Evolutionary conservation across 345 rosid genomes (phyloP), one percentile per base, ranked within the genome.

Genomic region (Corymbia maculata): DNA sequence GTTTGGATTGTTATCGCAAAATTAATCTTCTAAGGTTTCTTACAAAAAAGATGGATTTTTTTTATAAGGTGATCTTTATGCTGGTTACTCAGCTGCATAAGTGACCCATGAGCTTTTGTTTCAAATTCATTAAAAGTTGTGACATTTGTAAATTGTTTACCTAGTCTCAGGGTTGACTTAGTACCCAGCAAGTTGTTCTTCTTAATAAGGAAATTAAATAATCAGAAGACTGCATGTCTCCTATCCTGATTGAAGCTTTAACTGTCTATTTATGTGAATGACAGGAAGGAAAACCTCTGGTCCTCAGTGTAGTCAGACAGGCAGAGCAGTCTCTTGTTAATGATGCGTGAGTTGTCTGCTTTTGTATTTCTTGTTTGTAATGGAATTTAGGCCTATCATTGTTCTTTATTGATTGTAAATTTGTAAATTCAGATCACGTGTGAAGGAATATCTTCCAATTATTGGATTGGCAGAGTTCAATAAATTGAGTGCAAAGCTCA

Each of bases 261-360:
- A 53, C 52, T 84, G 80, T 47, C 28, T 47, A 51, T 79, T 19
- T 82, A 49, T 79, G 52, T 61, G 7, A 79, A 85, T 90, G 16
- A 89, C 92, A 97, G 99, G 99, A 98, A 95, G 99, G 98, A 88
- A 97, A 95, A 88, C 99, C 99, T 44, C 94, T 98, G 4, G 97
- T 97, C 91, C 91, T 97, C 66, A 93, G 94, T 87, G 98, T 95
- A 4, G 99, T 97, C 85, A 91, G 98, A 86, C 91, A 92, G 88
- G 99, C 98, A 12, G 99, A 97, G 93, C 97, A 94, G 87, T 93
- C 88, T 82, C 94, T 97, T 30, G 96, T 96, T 89, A 96, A 93
- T 88, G 99, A 98, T 79, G 68, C 64, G 99, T 95, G 89, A 94
- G 94, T 79, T 85, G 10, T 75, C 86, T 79, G 64, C 45, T 30